Evolutionary conservation across 2,329 filamentous ascomycete genomes (phyloP), one percentile per base, ranked within the genome.

Genomic region (Trichoderma aggressivum): DNA sequence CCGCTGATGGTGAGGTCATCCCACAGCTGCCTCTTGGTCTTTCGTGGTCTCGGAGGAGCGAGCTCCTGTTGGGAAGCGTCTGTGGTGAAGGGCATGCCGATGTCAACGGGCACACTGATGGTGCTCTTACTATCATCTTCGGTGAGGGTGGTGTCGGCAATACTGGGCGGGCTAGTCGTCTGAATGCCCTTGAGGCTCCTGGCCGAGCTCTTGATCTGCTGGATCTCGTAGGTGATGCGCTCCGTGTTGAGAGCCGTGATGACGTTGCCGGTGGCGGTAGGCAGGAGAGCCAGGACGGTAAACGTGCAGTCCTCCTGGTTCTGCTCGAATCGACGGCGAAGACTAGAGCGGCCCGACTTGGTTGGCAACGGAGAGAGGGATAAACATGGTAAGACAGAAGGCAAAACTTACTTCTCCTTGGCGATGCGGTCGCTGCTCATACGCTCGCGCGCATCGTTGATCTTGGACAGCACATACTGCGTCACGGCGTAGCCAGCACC

Each of bases 221-320:
- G 96, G 74, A 99, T 89, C 83, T 98, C 94, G 75, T 94, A 91
- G 5, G 95, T 95, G 77, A 98, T 93, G 77, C 92, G 90, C 81
- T 99, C 96, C 56, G 97, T 97, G 67, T 97, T 93, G 76, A 98
- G 89, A 36, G 92, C 90, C 75, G 93, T 90, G 77, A 98, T 86
- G 76, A 99, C 92, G 79, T 97, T 95, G 75, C 96, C 90, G 28
- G 94, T 94, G 7, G 94, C 93, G 39, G 95, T 97, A 5, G 96
- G 96, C 11, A 99, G 87, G 70, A 99, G 89, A 34, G 95, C 96
- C n/a, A 98, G 90, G 58, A 98, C 94, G 47, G 96, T 99, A 80
- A 97, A 98, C 61, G 95, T 98, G 83, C 96, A 99, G 82, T 99
- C 96, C 80, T 97, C 95, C 80, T 99, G 96, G 81, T 99, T 99